Evolutionary conservation across 2,329 filamentous ascomycete species (phyloP), one percentile per base, ranked within the genome.

Genomic region (Tolypocladium nubicola): DNA sequence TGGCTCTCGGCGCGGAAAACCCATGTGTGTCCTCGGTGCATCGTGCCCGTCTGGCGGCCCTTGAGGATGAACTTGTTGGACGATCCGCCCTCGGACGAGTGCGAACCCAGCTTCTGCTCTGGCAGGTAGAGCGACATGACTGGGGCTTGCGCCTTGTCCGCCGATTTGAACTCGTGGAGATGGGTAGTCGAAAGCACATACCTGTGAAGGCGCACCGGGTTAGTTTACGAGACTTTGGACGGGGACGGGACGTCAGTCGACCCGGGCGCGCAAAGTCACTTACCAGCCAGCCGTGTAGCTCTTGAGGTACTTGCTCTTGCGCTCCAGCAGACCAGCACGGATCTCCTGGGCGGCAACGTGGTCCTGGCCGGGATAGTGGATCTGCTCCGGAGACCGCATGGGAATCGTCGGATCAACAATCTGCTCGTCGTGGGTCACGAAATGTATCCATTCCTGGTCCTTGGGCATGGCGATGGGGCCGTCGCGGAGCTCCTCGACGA

Each of bases 61-160:
- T 97, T 99, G 67, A 99, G 85, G 71, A 97, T 90, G 71, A 99
- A 99, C 71, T 99, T 99, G 76, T 96, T 93, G 45, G 91, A 97
- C 14, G 88, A 89, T 14, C 90, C 92, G 53, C 84, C 86, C 59
- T 85, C 84, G 59, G 85, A 82, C 11, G 93, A 97, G 69, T 95
- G 91, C 40, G 92, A 95, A 41, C 94, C 94, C 58, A 99, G 81
- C 70, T 96, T 97, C 73, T 97, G 94, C 65, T 97, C 94, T 8
- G 89, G 89, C 35, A 99, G 82, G 69, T 94, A 96, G 57, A 99
- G 79, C 47, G 94, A 97, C 93, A 99, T 97, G 69, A 97, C 84
- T 1, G 94, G 94, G 43, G 89, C 87, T 72, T 94, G 90, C 59
- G 83, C 88, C 70, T 93, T 92, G 74, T 97, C 93, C 63, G 91